Percentiles rank a stretch among this genome's conserved stretches.
Evolutionary conservation across 2,329 filamentous ascomycete species (phyloP).

Genomic region (Curvularia eragrostidis): DNA sequence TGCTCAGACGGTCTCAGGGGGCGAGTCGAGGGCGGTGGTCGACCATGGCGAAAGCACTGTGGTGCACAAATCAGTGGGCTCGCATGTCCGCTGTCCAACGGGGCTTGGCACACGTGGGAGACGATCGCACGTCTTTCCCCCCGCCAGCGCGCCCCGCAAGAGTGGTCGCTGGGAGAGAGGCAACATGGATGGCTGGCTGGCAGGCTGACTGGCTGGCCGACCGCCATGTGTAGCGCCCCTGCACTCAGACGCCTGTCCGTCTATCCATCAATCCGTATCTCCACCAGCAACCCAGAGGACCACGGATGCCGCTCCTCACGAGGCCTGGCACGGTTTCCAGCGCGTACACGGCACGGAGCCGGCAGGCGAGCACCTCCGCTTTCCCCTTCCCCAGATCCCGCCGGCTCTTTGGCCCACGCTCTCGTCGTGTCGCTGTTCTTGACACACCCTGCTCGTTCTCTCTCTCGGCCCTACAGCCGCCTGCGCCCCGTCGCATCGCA

Average conservation of each 20-base stretch:
- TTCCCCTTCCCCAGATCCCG: conserved; percentile 24
- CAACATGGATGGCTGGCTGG: conserved; percentile 3
- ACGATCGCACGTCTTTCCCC: conserved; percentile 13
- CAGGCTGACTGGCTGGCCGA: background rate
- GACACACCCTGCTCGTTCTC: conserved; percentile 5
- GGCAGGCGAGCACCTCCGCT: conserved; percentile 17
- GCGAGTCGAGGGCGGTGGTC: conserved; percentile 4
- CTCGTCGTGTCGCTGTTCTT: conserved; percentile 3
- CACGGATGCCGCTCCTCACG: background rate
- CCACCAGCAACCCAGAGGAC: conserved; percentile 1
- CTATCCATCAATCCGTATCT: conserved; percentile 2
- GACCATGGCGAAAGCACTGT: conserved; percentile 2
- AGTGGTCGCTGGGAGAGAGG: conserved; percentile 9
- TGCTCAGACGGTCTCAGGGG: background rate
- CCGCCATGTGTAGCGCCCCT: conserved; percentile 1
- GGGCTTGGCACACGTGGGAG: conserved; percentile 23
- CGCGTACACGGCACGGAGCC: conserved; percentile 12
- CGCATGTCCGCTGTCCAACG: conserved; percentile 9
- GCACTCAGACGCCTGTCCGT: background rate
- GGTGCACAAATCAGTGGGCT: background rate
- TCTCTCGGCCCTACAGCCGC: conserved; percentile 5
- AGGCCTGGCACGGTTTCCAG: conserved; percentile 1
- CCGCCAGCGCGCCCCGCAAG: conserved; percentile 17
- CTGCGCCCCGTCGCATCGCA: background rate
- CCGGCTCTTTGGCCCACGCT: conserved; percentile 19